Evolutionary conservation across 306 rosid genomes (phyloP), one percentile per base, ranked within the genome.

Genomic region (Herpetospermum pedunculosum): DNA sequence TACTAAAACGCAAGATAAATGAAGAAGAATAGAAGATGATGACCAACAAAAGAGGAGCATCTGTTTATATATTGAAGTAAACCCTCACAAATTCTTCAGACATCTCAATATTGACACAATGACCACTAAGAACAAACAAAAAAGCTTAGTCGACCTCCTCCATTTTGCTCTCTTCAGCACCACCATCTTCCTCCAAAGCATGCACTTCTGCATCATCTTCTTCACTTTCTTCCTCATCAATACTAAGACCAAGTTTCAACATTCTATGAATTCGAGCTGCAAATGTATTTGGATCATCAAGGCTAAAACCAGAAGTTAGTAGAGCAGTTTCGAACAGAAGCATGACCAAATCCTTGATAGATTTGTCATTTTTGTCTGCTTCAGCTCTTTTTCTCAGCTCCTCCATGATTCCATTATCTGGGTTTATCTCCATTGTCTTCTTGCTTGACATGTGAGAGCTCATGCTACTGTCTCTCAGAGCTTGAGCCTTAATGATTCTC

Each of bases 401-500:
- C 67, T 88, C 91, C 95, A 89, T 86, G 1, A 89, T 87, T 0
- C 95, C 95, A 60, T 89, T 81, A 26, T 89, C 95, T 0, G 95
- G 91, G 80, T 89, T 85, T 30, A 89, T 85, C 53, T 89, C 95
- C 95, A 89, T 89, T 0, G 95, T 89, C 80, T 89, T 89, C 88
- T 89, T 89, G 86, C 84, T 76, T 0, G 94, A 86, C 94, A 89
- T 89, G 82, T 89, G 86, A 6, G 87, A 46, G 0, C 85, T 19
- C 94, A 89, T 89, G 83, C 91, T 86, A 80, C 0, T 89, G 40
- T 89, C 94, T 32, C 91, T 80, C n/a, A 89, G 69, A 6, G 94
- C 91, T 70, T 86, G 94, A 1, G 94, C 94, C 79, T 88, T 88
- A 88, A 88, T 86, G 49, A 88, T 86, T 70, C 94, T 88, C 49